These are phyloP conservation scores for Eutrema japonicum DNA, from an alignment of 345 rosid genomes.

Conservation along the genomic window DNA sequence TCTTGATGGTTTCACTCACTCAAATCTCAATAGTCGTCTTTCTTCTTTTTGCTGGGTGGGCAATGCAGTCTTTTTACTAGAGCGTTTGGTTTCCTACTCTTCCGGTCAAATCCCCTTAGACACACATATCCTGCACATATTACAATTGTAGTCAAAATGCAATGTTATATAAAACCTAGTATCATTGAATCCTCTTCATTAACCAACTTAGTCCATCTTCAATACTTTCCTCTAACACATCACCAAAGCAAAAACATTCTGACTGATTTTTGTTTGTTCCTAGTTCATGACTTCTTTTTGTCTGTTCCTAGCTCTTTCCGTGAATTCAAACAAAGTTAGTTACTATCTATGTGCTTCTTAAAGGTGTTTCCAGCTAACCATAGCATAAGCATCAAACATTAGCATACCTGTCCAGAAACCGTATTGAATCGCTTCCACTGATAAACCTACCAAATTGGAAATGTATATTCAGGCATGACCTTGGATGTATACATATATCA, in stretches of 20 bases:
- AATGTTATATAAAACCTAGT: not conserved
- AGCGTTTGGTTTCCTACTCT: constrained; percentile 60
- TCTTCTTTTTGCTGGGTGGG: constrained; percentile 55
- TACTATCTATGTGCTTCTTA: not conserved
- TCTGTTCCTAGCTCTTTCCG: not conserved
- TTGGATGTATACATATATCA: not conserved
- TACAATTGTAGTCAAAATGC: not conserved
- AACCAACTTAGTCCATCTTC: not conserved
- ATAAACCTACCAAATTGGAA: constrained; percentile 55
- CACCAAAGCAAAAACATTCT: not conserved
- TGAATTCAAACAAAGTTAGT: constrained; percentile 17
- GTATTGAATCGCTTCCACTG: constrained; percentile 67
- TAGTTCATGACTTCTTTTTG: no score
- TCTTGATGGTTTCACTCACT: not conserved
- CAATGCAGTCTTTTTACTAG: constrained; percentile 72
- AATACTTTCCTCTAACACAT: not conserved
- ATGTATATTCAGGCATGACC: not conserved
- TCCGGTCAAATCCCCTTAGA: constrained; percentile 79
- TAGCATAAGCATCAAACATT: constrained; percentile 7
- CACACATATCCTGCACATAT: constrained; percentile 79
- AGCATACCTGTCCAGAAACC: constrained; percentile 83
- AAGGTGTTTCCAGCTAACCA: constrained; percentile 1
- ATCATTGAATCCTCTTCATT: not conserved
- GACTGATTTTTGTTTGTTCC: no score
- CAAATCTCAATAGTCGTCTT: not conserved